These are phyloP conservation scores for Pichia rugopelliculosa DNA, from an alignment of 805 yeast species.

Conservation along the genomic window DNA sequence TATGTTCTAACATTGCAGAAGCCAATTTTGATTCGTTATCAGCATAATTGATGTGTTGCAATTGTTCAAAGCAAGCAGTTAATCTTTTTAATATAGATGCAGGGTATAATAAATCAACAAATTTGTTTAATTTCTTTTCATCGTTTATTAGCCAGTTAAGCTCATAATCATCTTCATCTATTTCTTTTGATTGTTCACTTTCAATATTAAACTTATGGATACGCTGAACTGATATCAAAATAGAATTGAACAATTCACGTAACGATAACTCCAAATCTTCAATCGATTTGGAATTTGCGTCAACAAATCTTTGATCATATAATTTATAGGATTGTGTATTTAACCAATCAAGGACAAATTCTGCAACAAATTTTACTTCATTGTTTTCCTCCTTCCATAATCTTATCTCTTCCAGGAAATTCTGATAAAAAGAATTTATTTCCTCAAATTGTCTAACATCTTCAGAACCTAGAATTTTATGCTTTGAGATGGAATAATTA, in stretches of 20 bases:
- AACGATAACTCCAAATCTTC: conserved; percentile 40
- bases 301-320: conserved; percentile 13
- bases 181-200: conserved; percentile 4
- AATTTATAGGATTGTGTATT: conserved; percentile 13
- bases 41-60: conserved; percentile 34
- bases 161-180: conserved; percentile 4
- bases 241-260: conserved; percentile 46
- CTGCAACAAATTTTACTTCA: conserved; percentile 39
- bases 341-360: conserved; percentile 43
- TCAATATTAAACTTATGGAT: conserved; percentile 33
- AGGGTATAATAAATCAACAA: conserved; percentile 32
- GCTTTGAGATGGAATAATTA: neutral
- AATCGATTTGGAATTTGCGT: conserved; percentile 23
- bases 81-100: conserved; percentile 14
- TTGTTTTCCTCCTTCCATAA: conserved; percentile 31
- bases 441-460: conserved; percentile 15
- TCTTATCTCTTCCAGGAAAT: conserved; percentile 24
- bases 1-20: conserved; percentile 44
- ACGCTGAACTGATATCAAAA: conserved; percentile 64
- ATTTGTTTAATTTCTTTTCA: conserved; percentile 37
- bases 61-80: conserved; percentile 24
- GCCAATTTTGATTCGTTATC: conserved; percentile 31
- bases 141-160: conserved; percentile 52
- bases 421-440: conserved; percentile 19
- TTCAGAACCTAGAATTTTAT: conserved; percentile 12